phyloP scores from a whole-genome alignment of 2,329 filamentous ascomycete species.

The Ceratocystis ficicola region DNA sequence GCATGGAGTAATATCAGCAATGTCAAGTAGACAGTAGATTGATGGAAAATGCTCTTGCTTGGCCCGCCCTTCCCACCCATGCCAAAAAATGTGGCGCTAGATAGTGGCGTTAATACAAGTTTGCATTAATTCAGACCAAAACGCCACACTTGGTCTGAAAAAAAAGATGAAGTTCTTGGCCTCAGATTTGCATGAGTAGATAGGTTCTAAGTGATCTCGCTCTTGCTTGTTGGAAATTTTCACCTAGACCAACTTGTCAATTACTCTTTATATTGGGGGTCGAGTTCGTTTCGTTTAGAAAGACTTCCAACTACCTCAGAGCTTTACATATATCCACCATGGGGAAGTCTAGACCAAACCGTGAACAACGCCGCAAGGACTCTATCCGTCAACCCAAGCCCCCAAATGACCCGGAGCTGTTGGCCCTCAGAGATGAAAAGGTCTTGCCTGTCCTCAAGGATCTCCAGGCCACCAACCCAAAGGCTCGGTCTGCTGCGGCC shows the following conservation, averaged over 20 bases:
- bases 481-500: conserved; percentile 47
- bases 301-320: neutral
- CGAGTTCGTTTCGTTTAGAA: neutral
- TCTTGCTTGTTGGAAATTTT: conserved; percentile 12
- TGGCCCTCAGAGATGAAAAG: conserved; percentile 48
- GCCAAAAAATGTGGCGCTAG: neutral
- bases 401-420: conserved; percentile 50
- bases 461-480: conserved; percentile 46
- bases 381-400: conserved; percentile 49
- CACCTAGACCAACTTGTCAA: neutral
- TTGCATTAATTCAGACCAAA: neutral
- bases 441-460: conserved; percentile 52
- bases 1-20: too few relatives aligned
- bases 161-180: neutral
- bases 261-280: neutral
- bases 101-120: neutral
- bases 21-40: too few relatives aligned
- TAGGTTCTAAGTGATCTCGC: neutral
- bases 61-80: neutral
- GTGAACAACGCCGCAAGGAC: conserved; percentile 39
- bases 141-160: conserved; percentile 3
- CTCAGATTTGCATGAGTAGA: neutral
- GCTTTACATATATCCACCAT: conserved; percentile 30
- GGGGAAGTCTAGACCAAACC: conserved; percentile 48
- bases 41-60: neutral